These are phyloP conservation scores for Xylaria cubensis DNA, from an alignment of 495 filamentous ascomycete species.

Conservation along the genomic window DNA sequence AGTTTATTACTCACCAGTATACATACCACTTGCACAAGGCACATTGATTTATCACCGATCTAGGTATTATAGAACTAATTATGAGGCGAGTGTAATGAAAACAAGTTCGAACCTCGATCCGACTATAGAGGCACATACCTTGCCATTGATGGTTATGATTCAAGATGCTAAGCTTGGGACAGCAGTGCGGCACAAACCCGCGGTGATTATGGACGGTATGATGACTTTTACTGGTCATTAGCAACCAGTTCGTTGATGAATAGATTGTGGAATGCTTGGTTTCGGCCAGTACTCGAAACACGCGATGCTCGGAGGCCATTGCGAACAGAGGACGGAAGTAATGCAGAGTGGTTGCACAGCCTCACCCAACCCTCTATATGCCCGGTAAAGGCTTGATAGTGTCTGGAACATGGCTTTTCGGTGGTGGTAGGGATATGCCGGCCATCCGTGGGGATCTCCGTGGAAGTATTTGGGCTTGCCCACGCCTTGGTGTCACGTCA, in stretches of 20 bases:
- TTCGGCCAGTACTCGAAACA: background rate
- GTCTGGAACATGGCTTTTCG: background rate
- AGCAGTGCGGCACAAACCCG: background rate
- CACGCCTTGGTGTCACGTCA: background rate
- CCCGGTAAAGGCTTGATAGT: background rate
- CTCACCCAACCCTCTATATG: background rate
- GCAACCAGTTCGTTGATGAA: background rate
- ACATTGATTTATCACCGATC: background rate
- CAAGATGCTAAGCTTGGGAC: background rate
- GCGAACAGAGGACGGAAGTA: background rate
- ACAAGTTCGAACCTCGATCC: background rate
- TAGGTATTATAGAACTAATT: background rate
- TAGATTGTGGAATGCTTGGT: background rate
- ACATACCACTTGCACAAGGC: too few relatives aligned
- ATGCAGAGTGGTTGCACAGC: background rate
- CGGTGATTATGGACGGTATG: background rate
- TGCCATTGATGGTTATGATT: background rate
- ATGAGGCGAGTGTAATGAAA: background rate
- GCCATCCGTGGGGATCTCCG: conserved; percentile 37
- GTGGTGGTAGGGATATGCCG: conserved; percentile 12
- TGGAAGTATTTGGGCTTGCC: background rate
- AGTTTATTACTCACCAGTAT: background rate
- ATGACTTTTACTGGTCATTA: background rate
- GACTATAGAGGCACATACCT: background rate
- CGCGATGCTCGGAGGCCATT: background rate